Evolutionary conservation across 768 basidiomycete genomes (phyloP), one percentile per base, ranked within the genome.

Genomic region (Amanita thiersii): DNA sequence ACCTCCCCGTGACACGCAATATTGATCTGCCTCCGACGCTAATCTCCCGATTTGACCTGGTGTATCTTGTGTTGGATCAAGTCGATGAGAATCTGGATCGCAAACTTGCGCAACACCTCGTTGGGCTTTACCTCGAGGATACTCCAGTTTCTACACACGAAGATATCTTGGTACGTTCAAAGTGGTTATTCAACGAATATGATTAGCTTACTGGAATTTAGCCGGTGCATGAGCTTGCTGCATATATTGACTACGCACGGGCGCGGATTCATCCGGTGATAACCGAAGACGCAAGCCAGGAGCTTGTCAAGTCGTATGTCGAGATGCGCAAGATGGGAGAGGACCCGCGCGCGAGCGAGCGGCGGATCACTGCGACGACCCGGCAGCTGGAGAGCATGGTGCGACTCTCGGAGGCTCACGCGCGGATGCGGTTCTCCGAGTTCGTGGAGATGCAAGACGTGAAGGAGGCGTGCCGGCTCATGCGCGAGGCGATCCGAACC

Each of bases 301-400:
- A 90, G 48, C 86, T 98, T 41, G 88, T 97, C 14, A 62, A 70
- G 3, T 81, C 85, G 23, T 99, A 99, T 62, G 92, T 96, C 44
- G 85, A 88, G 48, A 86, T 99, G 73, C 86, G 96, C 38, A 86
- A 86, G 54, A 81, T 88, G 53, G 94, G 94, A 15, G 70, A 83
- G 41, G 94, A 98, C 57, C 82, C 90, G 1, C 81, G 90, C 12
- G 75, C 78, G 1, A 77, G 75, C 46, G 94, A 98, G 61, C 88
- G 88, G 56, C 81, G 94, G 9, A 99, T 99, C 60, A 99, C 96
- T 0, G 96, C 96, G 0, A 98, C 96, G 23, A 98, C 96, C 0
- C 79, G 96, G 37, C 94, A 99, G 60, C 77, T 99, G 11, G 96
- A 99, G 62, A 86, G 83, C 51, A 88, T 99, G 79, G 96, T 99